Base-by-base conservation (phyloP, 2,329 filamentous ascomycete genomes). In the Claviceps fusiformis region DNA sequence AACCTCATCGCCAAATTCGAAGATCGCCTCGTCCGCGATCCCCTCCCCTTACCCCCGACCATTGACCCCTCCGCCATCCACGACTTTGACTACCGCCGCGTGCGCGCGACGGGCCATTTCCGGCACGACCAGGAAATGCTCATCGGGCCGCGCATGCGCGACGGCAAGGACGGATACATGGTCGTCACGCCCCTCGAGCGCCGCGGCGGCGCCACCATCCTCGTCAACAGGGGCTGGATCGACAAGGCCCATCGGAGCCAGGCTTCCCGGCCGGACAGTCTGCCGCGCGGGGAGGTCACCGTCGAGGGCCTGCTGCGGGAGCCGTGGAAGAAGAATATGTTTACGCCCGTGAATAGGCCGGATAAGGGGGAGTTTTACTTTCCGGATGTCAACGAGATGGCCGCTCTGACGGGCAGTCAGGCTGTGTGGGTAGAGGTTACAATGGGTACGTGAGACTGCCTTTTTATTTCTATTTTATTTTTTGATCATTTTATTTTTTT, bases 241-340 rank as follows among this genome's bases (percentile, higher is more conserved):
- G 76, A 81, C 48, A 92, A 89, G 75, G 83, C 83, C 61, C 76
- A 86, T 63, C 79, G 79, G 55, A 71, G 80, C 57, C 86, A 91
- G 71, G 73, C 73, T 60, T 73, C 89, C 50, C 73, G 89, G 29
- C 73, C 78, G 0, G 79, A 82, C 29, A 82, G 83, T 1, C 62
- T 97, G 61, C 86, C 87, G 0, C 68, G 65, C 51, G 89, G 83
- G 0, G 81, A 86, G 63, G 84, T 97, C 10, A 80, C 78, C 0
- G 83, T 98, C 2, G 84, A 95, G 71, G 93, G 93, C 0, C 65
- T 98, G 67, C 68, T 98, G 67, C 74, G 93, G 57, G 83, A 93
- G 72, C 92, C 92, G 9, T 95, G 89, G 81, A 93, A 95, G 79
- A 95, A 92, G 78, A 98, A 98, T 69, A 86, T 91, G 80, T 98